Base-by-base conservation (phyloP, 169 alveolate species). In the Plasmodium adleri region DNA sequence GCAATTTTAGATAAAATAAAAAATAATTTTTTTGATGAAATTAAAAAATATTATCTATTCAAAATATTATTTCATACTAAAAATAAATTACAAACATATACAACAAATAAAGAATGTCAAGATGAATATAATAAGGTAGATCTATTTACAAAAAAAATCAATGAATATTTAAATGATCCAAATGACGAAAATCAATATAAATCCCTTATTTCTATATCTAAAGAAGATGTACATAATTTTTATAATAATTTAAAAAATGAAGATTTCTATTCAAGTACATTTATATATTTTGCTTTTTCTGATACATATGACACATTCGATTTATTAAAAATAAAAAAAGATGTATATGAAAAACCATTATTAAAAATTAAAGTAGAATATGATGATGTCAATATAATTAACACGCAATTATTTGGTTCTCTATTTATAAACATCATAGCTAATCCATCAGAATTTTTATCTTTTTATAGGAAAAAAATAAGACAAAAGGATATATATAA, bases 341-440 rank as follows among this genome's bases (percentile, higher is more conserved):
- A 64, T 24, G 67, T 88, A 2, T 88, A 88, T 67, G 74, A 73
- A 26, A 88, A 78, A 47, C 92, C 91, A 1, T 62, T 72, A 13
- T n/a, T 74, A 13, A 83, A 88, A 88, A 24, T 83, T 43, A 59
- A 92, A 13, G 93, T 93, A 12, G 94, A 93, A 22, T 88, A 90
- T 45, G 73, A 71, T 28, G 92, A 92, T 43, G 90, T 64, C 47
- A 92, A 88, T 56, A 67, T 92, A 50, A 92, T 95, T n/a, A 95
- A 94, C 67, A 92, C 96, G 1, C 93, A 93, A 56, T 86, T 93
- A 24, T 95, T 95, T 68, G 97, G 97, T 3, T 74, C 87, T 59
- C 62, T 54, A 22, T 95, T 90, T 72, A 76, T 86, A 43, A 92
- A 89, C 52, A 85, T 66, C 47, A 85, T 94, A 1, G 97, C 96